Evolutionary conservation across 768 basidiomycete species (phyloP).

Genomic region (Naganishia antarctica): DNA sequence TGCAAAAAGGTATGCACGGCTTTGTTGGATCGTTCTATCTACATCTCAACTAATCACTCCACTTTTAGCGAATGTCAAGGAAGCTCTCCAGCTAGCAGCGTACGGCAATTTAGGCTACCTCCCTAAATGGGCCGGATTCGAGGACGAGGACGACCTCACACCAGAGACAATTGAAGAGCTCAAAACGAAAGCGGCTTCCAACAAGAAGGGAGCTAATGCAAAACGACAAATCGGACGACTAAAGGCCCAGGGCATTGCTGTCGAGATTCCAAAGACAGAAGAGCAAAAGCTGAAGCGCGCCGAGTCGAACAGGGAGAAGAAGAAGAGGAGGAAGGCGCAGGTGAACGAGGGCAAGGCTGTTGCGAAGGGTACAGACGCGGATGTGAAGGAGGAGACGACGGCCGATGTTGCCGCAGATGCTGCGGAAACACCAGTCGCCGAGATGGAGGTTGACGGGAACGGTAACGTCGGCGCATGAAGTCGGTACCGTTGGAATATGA

Average conservation of each 20-base stretch:
- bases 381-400: neutral
- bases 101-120: constrained; percentile 39
- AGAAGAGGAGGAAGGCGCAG: constrained; percentile 19
- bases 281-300: constrained; percentile 8
- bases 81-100: constrained; percentile 30
- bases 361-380: neutral
- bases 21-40: too few relatives aligned
- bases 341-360: neutral
- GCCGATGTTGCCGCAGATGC: neutral
- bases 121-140: constrained; percentile 43
- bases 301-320: constrained; percentile 14
- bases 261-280: constrained; percentile 24
- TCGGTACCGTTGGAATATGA: too few relatives aligned
- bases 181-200: constrained; percentile 13
- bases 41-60: too few relatives aligned
- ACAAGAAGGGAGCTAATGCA: constrained; percentile 23
- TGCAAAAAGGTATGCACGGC: constrained; percentile 6
- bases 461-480: neutral
- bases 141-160: constrained; percentile 42
- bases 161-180: constrained; percentile 15
- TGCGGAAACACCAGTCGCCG: neutral
- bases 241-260: constrained; percentile 41
- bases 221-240: constrained; percentile 36
- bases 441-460: neutral
- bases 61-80: neutral